phyloP scores from a whole-genome alignment of 2,329 filamentous ascomycete species.

The Blastomyces percursus region DNA sequence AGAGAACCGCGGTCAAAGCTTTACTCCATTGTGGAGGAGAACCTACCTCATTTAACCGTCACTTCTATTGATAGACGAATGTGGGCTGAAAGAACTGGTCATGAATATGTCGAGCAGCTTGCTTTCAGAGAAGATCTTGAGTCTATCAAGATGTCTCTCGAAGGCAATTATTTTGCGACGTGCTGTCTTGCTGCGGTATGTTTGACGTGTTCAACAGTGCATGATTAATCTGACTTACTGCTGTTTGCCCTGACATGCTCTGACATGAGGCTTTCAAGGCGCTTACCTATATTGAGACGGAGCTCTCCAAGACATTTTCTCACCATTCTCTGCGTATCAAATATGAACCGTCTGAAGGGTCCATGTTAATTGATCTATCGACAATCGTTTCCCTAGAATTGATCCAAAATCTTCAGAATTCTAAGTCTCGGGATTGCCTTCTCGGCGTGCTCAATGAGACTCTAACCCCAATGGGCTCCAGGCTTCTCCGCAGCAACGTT shows the following conservation, averaged over 20 bases:
- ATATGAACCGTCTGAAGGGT: slow-evolving; percentile 78
- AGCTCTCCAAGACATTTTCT: slow-evolving; percentile 57
- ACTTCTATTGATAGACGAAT: slow-evolving; percentile 61
- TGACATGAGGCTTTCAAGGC: slow-evolving; percentile 40
- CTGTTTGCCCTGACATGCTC: slow-evolving; percentile 9
- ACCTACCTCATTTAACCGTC: slow-evolving; percentile 52
- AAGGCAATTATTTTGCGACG: slow-evolving; percentile 76
- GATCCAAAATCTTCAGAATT: slow-evolving; percentile 70
- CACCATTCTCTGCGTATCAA: slow-evolving; percentile 73
- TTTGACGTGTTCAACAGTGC: slow-evolving; percentile 7
- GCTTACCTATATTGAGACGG: slow-evolving; percentile 67
- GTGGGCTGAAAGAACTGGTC: slow-evolving; percentile 69
- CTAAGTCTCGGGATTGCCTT: slow-evolving; percentile 69
- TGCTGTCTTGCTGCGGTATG: slow-evolving; percentile 77
- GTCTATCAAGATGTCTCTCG: slow-evolving; percentile 64
- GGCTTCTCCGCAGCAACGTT: slow-evolving; percentile 73
- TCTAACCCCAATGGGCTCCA: slow-evolving; percentile 73
- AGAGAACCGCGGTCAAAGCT: slow-evolving; percentile 62
- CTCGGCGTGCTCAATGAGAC: slow-evolving; percentile 81
- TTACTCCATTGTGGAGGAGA: slow-evolving; percentile 61
- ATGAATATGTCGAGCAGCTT: slow-evolving; percentile 68
- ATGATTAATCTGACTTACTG: background rate
- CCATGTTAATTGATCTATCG: slow-evolving; percentile 90
- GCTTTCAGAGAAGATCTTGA: slow-evolving; percentile 71
- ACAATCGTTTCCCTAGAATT: slow-evolving; percentile 81